Conservation (phyloP, 441 rosid species). For the Kokia cookei region DNA sequence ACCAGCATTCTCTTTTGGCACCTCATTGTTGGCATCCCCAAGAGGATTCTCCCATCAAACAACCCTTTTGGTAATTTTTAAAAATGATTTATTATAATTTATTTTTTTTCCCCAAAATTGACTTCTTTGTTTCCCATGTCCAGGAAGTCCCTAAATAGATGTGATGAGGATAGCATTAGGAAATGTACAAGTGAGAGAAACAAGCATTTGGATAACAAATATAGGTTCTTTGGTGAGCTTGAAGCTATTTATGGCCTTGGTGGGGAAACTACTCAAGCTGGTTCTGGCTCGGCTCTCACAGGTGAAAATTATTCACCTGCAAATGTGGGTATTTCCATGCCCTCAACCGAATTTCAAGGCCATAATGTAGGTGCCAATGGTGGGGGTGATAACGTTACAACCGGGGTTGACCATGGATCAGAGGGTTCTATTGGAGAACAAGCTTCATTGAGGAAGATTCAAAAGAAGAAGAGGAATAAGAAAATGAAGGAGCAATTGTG, state of each 20-base stretch:
- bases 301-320: conserved; percentile 25
- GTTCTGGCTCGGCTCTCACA: conserved; percentile 31
- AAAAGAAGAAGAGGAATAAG: conserved; percentile 24
- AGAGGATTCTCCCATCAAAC: conserved; percentile 25
- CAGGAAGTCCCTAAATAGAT: conserved; percentile 24
- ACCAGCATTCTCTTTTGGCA: conserved; percentile 12
- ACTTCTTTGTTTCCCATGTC: conserved; percentile 11
- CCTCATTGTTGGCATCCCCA: conserved; percentile 30
- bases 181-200: conserved; percentile 7
- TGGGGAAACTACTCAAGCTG: conserved; percentile 23
- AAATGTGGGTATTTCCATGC: conserved; percentile 7
- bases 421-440: conserved; percentile 13
- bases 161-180: not conserved
- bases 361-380: conserved; percentile 2
- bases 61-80: conserved; percentile 36
- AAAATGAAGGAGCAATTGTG: conserved; percentile 24
- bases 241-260: conserved; percentile 34
- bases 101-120: not conserved
- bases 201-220: conserved; percentile 20
- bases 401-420: conserved; percentile 18
- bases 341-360: not conserved
- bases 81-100: not conserved
- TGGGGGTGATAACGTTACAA: conserved; percentile 3
- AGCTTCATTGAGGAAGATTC: conserved; percentile 18
- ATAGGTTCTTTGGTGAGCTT: conserved; percentile 30